Evolutionary conservation across 176 grass and related monocot genomes (phyloP).

Genomic region (Avena eriantha): DNA sequence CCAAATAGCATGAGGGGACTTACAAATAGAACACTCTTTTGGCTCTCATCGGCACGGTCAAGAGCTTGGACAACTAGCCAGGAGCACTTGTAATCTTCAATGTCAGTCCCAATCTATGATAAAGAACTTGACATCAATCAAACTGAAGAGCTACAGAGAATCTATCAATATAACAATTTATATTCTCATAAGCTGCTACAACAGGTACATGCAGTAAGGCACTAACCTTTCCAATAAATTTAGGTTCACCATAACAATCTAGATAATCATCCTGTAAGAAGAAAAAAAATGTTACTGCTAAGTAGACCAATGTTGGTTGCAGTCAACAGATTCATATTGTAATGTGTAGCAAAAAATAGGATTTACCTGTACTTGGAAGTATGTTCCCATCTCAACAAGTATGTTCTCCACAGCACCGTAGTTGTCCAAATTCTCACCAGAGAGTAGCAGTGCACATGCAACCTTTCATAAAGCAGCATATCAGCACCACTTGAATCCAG

Average conservation of each 20-base stretch:
- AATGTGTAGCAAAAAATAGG: slow-evolving; percentile 1
- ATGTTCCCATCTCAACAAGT: slow-evolving; percentile 96
- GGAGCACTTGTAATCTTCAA: slow-evolving; percentile 98
- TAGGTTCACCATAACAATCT: slow-evolving; percentile 92
- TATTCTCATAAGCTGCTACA: slow-evolving; percentile 2
- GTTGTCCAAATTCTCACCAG: slow-evolving; percentile 78
- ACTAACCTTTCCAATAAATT: slow-evolving; percentile 93
- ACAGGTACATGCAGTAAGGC: slow-evolving; percentile 36
- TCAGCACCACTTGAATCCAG: slow-evolving; percentile 22
- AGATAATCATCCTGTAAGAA: slow-evolving; percentile 91
- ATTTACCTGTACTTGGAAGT: slow-evolving; percentile 96
- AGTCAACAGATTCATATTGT: slow-evolving; percentile 9
- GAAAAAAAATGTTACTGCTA: slow-evolving; percentile 33
- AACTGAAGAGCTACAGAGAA: slow-evolving; percentile 19
- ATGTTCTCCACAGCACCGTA: slow-evolving; percentile 80
- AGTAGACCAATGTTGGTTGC: slow-evolving; percentile 27
- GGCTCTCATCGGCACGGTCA: slow-evolving; percentile 58
- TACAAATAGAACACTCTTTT: slow-evolving; percentile 76
- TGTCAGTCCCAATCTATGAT: slow-evolving; percentile 91
- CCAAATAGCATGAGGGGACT: slow-evolving; percentile 28
- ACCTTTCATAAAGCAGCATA: slow-evolving; percentile 62
- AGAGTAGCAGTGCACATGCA: slow-evolving; percentile 90
- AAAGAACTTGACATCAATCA: slow-evolving; percentile 26
- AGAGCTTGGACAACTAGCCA: slow-evolving; percentile 99
- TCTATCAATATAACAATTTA: not conserved